Evolutionary conservation across 2,329 filamentous ascomycete genomes (phyloP), one percentile per base, ranked within the genome.

Genomic region (Pseudopithomyces chartarum): DNA sequence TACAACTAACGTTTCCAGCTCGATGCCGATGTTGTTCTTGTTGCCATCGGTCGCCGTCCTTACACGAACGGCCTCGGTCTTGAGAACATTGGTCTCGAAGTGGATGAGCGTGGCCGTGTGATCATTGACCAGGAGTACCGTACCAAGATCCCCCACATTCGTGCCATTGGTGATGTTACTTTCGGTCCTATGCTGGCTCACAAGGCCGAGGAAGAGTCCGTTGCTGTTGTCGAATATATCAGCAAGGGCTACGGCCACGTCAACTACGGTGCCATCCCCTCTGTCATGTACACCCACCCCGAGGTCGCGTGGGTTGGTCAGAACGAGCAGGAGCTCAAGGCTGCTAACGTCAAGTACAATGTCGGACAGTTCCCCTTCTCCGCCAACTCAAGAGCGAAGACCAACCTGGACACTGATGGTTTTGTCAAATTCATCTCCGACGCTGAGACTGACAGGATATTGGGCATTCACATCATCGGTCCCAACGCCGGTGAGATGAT

Each of bases 121-220:
- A 90, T 99, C 70, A 97, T 99, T 76, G 95, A 99, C 84, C 92
- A 93, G 69, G 94, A 99, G 81, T 99, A 97, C 86, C 92, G 95
- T 80, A 99, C 95, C 74, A 98, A 97, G 84, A 83, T 95, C 66
- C 91, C 93, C 46, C 95, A 99, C 82, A 97, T 99, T 78, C 93
- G 95, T 70, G 95, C 94, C 71, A 90, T 98, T 66, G 95, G 95
- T 74, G 95, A 98, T 78, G 91, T 87, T 74, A 99, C 95, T 45
- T 99, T 99, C 77, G 95, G 95, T 10, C 93, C 93, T 73, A 99
- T 99, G 95, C 88, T 99, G 73, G 95, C 95, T 53, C 95, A 99
- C 86, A 99, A 99, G 86, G 95, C 95, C 50, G 95, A 99, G 81
- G 95, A 99, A 81, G 95, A 99, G 81, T 95, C 86, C 58, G 93